Conservation (phyloP, 345 rosid genomes). For the Stellera chamaejasme region DNA sequence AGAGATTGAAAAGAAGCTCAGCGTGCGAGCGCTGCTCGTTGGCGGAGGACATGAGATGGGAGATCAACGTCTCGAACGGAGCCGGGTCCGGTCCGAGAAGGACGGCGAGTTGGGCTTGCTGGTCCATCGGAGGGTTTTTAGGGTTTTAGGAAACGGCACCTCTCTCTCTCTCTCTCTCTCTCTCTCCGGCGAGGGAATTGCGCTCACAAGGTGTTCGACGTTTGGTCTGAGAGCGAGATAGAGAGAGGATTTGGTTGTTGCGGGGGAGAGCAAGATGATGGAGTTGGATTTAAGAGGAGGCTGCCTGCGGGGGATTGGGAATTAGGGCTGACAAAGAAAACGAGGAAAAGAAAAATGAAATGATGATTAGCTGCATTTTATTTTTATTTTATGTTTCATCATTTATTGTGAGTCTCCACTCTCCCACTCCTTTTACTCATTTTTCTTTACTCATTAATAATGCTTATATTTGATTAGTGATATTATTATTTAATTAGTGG, state of each 20-base stretch:
- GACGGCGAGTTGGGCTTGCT: slow-evolving; percentile 78
- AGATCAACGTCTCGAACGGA: slow-evolving; percentile 78
- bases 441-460: background rate
- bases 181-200: too few species aligned
- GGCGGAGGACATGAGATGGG: slow-evolving; percentile 86
- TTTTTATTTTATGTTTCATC: background rate
- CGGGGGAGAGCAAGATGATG: background rate
- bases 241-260: slow-evolving; percentile 8
- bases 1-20: slow-evolving; percentile 77
- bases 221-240: background rate
- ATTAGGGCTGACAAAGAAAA: slow-evolving; percentile 6
- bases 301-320: background rate
- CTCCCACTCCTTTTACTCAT: too few species aligned
- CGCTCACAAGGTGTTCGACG: too few species aligned
- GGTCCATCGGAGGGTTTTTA: slow-evolving; percentile 49
- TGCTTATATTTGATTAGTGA: background rate
- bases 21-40: slow-evolving; percentile 94
- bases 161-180: too few species aligned
- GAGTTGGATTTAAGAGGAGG: background rate
- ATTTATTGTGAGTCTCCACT: background rate
- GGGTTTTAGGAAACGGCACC: slow-evolving; percentile 4
- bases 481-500: too few species aligned
- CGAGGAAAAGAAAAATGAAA: background rate
- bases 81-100: slow-evolving; percentile 74
- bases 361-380: slow-evolving; percentile 8